phyloP scores from a whole-genome alignment of 148 eudicot genomes.

The Rhododendron kiyosumense region DNA sequence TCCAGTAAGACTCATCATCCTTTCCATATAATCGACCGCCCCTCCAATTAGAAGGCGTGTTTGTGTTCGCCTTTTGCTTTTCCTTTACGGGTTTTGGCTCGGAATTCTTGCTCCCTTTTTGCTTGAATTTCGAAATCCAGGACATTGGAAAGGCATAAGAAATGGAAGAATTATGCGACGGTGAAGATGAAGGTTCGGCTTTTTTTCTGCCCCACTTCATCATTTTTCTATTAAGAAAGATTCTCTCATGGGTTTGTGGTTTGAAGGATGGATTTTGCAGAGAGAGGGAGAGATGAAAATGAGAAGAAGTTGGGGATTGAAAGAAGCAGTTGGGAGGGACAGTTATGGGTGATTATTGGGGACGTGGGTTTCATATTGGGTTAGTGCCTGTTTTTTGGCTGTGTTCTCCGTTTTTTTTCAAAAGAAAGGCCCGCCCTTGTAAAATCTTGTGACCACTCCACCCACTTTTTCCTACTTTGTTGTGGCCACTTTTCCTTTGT shows the following conservation, averaged over 20 bases:
- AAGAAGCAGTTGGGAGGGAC: constrained; percentile 5
- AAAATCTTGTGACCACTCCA: constrained; percentile 67
- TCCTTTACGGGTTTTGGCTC: constrained; percentile 12
- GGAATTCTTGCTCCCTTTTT: not conserved
- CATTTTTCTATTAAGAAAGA: constrained; percentile 7
- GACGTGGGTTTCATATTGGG: constrained; percentile 24
- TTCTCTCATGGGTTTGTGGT: not conserved
- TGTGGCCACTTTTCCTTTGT: constrained; percentile 25
- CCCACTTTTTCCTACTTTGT: constrained; percentile 29
- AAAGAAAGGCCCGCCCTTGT: constrained; percentile 70
- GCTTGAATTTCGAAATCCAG: constrained; percentile 59
- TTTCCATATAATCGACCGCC: constrained; percentile 35
- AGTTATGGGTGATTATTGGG: constrained; percentile 18
- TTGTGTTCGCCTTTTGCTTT: constrained; percentile 11
- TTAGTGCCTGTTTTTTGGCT: not conserved
- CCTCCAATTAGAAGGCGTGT: constrained; percentile 15
- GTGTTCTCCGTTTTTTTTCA: constrained; percentile 16
- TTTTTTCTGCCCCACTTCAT: constrained; percentile 65
- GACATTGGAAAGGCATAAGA: constrained; percentile 45
- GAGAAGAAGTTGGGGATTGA: not conserved
- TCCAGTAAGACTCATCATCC: constrained; percentile 43
- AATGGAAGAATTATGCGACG: constrained; percentile 24
- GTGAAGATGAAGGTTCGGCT: constrained; percentile 21
- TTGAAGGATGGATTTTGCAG: not conserved
- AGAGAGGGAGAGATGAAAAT: not conserved